A percentile compares a stretch with the other conserved stretches of the same genome.
Evolutionary conservation across 2,329 filamentous ascomycete species (phyloP).

Genomic region (Epichloe gansuensis): DNA sequence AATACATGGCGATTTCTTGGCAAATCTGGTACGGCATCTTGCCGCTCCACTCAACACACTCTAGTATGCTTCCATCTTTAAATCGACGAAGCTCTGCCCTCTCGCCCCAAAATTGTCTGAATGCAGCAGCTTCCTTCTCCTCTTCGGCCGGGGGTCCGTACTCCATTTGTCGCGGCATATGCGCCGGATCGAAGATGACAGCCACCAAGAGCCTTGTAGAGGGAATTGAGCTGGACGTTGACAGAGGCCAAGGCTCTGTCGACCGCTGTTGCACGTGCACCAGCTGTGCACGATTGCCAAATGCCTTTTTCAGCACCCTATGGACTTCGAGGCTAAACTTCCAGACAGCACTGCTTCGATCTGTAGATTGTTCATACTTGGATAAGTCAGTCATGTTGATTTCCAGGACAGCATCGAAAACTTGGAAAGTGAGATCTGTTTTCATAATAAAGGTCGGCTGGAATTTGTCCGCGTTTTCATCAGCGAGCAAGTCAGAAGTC

Average conservation of each 20-base stretch:
- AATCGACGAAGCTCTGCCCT: slow-evolving; percentile 89
- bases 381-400: slow-evolving; percentile 20
- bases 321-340: slow-evolving; percentile 46
- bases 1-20: slow-evolving; percentile 65
- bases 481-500: slow-evolving; percentile 62
- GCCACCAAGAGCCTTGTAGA: slow-evolving; percentile 43
- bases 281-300: slow-evolving; percentile 61
- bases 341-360: slow-evolving; percentile 30
- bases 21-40: slow-evolving; percentile 52
- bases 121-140: slow-evolving; percentile 66
- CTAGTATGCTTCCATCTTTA: slow-evolving; percentile 85
- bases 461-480: slow-evolving; percentile 66
- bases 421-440: slow-evolving; percentile 38
- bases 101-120: slow-evolving; percentile 88
- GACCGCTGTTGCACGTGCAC: slow-evolving; percentile 43
- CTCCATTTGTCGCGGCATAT: slow-evolving; percentile 66
- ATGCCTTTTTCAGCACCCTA: slow-evolving; percentile 51
- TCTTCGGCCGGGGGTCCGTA: slow-evolving; percentile 79
- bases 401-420: slow-evolving; percentile 37
- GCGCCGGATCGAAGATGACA: slow-evolving; percentile 58
- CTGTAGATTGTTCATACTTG: slow-evolving; percentile 17
- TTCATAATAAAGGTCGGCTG: slow-evolving; percentile 68
- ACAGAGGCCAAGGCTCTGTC: slow-evolving; percentile 18
- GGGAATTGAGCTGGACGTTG: slow-evolving; percentile 9
- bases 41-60: slow-evolving; percentile 77